phyloP scores from a whole-genome alignment of 208 protist species.

The Acanthamoeba culbertsoni region DNA sequence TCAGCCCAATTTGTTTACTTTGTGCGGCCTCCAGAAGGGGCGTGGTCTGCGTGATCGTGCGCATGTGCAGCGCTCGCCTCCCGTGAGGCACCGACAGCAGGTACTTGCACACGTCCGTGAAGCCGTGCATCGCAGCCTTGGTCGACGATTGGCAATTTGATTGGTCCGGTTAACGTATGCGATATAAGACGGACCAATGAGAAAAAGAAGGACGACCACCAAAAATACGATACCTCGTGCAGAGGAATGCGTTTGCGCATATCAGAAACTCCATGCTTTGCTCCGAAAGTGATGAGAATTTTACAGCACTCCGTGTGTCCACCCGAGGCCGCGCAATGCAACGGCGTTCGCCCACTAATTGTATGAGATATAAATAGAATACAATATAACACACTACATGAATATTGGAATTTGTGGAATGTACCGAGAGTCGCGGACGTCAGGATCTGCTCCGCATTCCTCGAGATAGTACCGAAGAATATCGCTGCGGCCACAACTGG shows the following conservation, averaged over 20 bases:
- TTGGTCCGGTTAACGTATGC: not conserved
- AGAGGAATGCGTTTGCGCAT: not conserved
- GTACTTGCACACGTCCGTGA: not conserved
- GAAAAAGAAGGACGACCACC: not conserved
- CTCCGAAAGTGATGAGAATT: not conserved
- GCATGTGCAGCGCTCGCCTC: not conserved
- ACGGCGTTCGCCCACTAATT: not conserved
- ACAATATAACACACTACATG: not conserved
- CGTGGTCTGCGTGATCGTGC: not conserved
- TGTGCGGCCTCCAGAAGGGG: not conserved
- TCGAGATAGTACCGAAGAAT: not conserved
- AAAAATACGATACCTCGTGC: not conserved
- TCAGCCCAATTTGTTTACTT: not conserved
- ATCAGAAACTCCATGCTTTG: not conserved
- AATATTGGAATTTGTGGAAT: not conserved
- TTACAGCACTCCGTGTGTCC: slow-evolving; percentile 18
- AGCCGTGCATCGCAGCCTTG: slow-evolving; percentile 17
- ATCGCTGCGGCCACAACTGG: not conserved
- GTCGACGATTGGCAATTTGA: no score
- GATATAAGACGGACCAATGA: not conserved
- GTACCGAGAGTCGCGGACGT: not conserved
- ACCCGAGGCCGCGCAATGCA: not conserved
- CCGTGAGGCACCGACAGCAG: not conserved
- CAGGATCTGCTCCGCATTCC: not conserved
- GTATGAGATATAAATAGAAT: not conserved